Evolutionary conservation across 495 filamentous ascomycete genomes (phyloP), one percentile per base, ranked within the genome.

Genomic region (Glutinoglossum americanum): DNA sequence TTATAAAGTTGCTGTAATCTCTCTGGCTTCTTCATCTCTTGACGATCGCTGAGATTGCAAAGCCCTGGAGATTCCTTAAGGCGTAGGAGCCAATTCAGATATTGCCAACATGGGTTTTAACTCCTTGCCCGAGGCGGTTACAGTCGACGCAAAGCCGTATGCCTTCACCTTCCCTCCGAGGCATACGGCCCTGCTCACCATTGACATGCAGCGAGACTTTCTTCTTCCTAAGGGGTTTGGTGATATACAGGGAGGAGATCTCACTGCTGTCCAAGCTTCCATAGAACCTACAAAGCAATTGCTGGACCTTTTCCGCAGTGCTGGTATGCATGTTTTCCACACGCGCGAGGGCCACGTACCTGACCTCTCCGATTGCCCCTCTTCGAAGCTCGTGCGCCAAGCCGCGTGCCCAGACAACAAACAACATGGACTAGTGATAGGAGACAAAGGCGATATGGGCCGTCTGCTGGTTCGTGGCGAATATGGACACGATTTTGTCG

Each of bases 241-340:
- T 8, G 62, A 68, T 33, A 66, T 61, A 44, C 60, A 72, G 59
- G 70, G 70, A 54, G 70, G 69, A 47, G 65, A 72, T 60, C 64
- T 73, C n/a, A 67, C 68, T 53, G 66, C 61, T 51, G 64, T 65
- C 44, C 65, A 70, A 23, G 65, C 68, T 7, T 68, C 69, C 33
- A 72, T 73, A 60, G 68, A 63, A 17, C 71, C 71, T 21, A 66
- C 64, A 51, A 68, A 58, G 54, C 69, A 67, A 49, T 64, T 86
- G 17, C 69, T 87, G 2, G 66, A 75, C 35, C 64, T 70, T 7
- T 85, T 82, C 55, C 78, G 82, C 26, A 65, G 70, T 25, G 69
- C 70, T 13, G 74, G 74, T 1, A 39, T 56, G 54, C 32, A 56
- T 15, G 54, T 56, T 21, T 39, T 56, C 39, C 54, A 56, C 54